Base-by-base conservation (phyloP, 495 filamentous ascomycete genomes). In the Friedmanniomyces endolithicus region DNA sequence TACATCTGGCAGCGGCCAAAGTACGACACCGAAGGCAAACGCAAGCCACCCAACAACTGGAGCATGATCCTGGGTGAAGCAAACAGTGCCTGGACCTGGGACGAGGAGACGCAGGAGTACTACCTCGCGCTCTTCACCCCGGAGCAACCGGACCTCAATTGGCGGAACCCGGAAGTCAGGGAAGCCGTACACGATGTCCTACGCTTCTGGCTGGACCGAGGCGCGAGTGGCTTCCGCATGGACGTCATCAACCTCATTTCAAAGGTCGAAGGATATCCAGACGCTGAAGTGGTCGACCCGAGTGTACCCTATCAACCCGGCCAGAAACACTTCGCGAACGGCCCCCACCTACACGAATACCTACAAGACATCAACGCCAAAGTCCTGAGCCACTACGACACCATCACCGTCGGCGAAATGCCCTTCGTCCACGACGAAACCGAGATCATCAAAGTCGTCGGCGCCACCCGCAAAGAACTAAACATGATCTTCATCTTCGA, bases 41-140 rank as follows among this genome's bases (percentile, higher is more conserved):
- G 74, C 6, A 62, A 64, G n/a, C 79, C 78, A 0, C 79, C 79
- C 0, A 82, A 78, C 52, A 82, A 82, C 63, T 82, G 77, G 75
- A 70, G 72, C 25, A 66, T 68, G 53, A 70, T 74, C 23, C 77
- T 81, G 29, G 77, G 75, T 11, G 68, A 70, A 53, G 64, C 60
- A 14, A 75, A 75, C 33, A 74, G 69, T 48, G 75, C 74, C 0
- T 80, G 77, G 76, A 71, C 70, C 25, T 80, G 70, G 70, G 75
- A 78, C 48, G 73, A 75, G 53, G 47, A 52, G 11, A 76, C 74
- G 0, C 64, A 74, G 35, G 74, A 79, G 56, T 80, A 78, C 57
- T 80, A 75, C 54, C 67, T 80, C 31, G 70, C 75, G 50, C 68
- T 80, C 24, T 79, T 75, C 57, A 69, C 70, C 0, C 62, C 68